Evolutionary conservation across 345 rosid species (phyloP), one percentile per base, ranked within the genome.

Genomic region (Salix koriyanagi): DNA sequence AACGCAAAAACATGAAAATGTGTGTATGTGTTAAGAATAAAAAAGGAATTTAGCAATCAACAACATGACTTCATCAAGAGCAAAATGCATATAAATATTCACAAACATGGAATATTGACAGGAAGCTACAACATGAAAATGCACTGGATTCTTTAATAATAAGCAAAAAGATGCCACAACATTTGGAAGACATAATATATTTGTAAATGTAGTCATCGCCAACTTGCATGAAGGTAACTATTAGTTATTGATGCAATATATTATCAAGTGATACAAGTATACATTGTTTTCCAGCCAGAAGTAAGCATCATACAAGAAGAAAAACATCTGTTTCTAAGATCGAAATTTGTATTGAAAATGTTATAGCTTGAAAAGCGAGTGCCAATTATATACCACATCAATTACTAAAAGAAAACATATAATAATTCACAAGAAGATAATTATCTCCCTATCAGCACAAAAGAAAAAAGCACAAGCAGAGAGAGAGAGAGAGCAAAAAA

Each of bases 391-490:
- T n/a, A n/a, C 26, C 56, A 25, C 19, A 26, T 39, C 41, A 19
- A 25, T 54, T 30, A 12, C 36, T 67, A 58, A 66, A 39, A 23
- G 46, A 26, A n/a, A 75, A 39, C 67, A 9, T 19, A 41, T 14
- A 58, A 30, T 60, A 68, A 39, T 69, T 60, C 58, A 67, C 67
- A 58, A 18, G 52, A 39, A 37, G 19, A 16, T 76, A 5, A 42
- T 56, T 58, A 58, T 41, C 60, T 42, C 15, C 67, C 67, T 76
- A 69, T 76, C 67, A 58, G 18, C 61, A 68, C 73, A 60, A 69
- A 67, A 52, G 32, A 1, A 46, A 46, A 67, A 54, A 52, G 11
- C 6, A 34, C 37, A 41, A 10, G 12, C 44, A 41, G 13, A 41
- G 44, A 41, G 13, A 41, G 13, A 41, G 13, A 2, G 44, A 39